Conservation (phyloP, 805 yeast species). For the Wickerhamiella kazuoi region DNA sequence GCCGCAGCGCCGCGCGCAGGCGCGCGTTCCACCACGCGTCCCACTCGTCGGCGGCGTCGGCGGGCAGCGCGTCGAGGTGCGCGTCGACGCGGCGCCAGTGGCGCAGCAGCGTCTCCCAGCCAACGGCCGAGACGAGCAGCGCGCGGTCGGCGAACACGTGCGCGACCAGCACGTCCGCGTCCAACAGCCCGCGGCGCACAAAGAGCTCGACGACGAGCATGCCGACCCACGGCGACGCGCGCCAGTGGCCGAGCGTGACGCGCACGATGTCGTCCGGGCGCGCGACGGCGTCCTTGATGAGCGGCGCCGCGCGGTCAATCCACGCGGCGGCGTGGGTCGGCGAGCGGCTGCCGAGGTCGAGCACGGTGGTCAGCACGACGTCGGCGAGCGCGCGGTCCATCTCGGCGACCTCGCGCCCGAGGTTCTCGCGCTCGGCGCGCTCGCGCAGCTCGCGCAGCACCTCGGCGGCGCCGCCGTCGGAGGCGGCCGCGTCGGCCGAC, state of each 20-base stretch:
- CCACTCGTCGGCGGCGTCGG: conserved; percentile 9
- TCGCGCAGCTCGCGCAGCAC: conserved; percentile 5
- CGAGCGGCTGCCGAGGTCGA: conserved; percentile 76
- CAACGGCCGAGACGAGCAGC: conserved; percentile 12
- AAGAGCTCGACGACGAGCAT: conserved; percentile 39
- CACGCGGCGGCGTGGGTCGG: conserved; percentile 55
- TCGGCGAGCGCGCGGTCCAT: conserved; percentile 35
- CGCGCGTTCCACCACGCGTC: conserved; percentile 13
- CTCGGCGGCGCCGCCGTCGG: conserved; percentile 8
- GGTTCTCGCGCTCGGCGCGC: conserved; percentile 15
- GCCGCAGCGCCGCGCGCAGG: conserved; percentile 7
- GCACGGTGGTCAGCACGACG: conserved; percentile 49
- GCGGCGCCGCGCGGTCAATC: conserved; percentile 26
- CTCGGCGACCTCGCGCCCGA: conserved; percentile 21
- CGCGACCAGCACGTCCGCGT: conserved; percentile 26
- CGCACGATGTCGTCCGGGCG: conserved; percentile 29
- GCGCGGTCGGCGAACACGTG: conserved; percentile 24
- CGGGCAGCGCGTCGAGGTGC: conserved; percentile 4
- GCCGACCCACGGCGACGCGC: conserved; percentile 45
- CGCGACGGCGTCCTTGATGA: conserved; percentile 18
- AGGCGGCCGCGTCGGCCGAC: conserved; percentile 9
- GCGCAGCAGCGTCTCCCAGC: conserved; percentile 16
- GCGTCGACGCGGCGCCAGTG: conserved; percentile 3
- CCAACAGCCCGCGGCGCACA: conserved; percentile 28
- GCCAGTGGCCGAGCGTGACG: conserved; percentile 48